These are phyloP conservation scores for Suillus weaverae DNA, from an alignment of 768 basidiomycete species.

Conservation along the genomic window DNA sequence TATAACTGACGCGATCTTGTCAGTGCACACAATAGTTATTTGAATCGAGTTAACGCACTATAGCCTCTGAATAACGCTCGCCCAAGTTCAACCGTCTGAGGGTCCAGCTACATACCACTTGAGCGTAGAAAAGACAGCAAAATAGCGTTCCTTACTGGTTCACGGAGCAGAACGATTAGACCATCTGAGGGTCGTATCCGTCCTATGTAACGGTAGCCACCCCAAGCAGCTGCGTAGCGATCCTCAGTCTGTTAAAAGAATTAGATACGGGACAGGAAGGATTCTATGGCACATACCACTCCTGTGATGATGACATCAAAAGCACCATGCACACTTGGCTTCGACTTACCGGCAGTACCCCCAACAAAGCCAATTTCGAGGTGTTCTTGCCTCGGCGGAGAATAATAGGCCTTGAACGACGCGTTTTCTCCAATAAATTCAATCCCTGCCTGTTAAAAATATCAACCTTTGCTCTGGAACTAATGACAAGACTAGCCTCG, in stretches of 20 bases:
- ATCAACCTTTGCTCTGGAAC: neutral
- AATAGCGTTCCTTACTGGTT: constrained; percentile 42
- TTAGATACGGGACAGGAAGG: constrained; percentile 7
- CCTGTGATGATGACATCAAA: constrained; percentile 56
- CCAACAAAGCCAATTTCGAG: constrained; percentile 14
- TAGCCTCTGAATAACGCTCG: constrained; percentile 49
- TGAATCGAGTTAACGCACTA: constrained; percentile 31
- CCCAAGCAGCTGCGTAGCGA: constrained; percentile 54
- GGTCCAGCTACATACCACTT: constrained; percentile 21
- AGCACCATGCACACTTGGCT: constrained; percentile 18
- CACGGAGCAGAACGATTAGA: constrained; percentile 50
- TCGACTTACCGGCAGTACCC: neutral
- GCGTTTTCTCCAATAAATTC: constrained; percentile 33
- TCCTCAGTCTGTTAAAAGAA: constrained; percentile 42
- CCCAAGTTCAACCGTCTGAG: constrained; percentile 31
- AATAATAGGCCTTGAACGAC: constrained; percentile 41
- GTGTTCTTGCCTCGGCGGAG: constrained; percentile 31
- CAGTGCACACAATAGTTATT: constrained; percentile 5
- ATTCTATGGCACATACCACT: constrained; percentile 37
- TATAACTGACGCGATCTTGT: constrained; percentile 36
- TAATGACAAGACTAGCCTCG: constrained; percentile 21
- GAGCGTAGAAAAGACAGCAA: constrained; percentile 6
- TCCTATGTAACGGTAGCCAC: constrained; percentile 53
- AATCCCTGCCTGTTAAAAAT: constrained; percentile 25
- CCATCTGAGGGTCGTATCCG: constrained; percentile 62